Base-by-base conservation (phyloP, 805 yeast species). In the Saccharomycopsis javanensis region DNA sequence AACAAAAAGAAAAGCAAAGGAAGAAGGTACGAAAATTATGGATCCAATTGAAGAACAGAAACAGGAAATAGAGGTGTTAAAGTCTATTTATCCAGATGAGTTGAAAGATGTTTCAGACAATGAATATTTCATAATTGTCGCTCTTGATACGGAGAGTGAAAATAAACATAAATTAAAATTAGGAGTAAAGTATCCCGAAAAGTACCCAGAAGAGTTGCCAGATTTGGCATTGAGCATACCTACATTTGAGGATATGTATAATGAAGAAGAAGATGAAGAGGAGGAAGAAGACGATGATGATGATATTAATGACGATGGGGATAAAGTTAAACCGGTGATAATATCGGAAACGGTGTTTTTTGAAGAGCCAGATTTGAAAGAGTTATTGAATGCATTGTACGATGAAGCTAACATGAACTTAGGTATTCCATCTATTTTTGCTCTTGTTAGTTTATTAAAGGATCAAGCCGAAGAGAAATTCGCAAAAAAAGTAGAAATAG, bases 21-120 rank as follows among this genome's bases (percentile, higher is more conserved):
- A 38, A 6, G 2, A 6, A 16, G 30, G n/a, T 15, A 45, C 15
- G 35, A 6, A 20, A 27, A 57, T 28, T 28, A 88, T 88, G 96
- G 91, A 86, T 64, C 79, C 83, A 57, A 67, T 70, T 55, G 96
- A 88, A 68, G 97, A 94, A 67, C 97, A 92, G 68, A 69, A 67
- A 30, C 96, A 92, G 71, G 99, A 92, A 69, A 68, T 94, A 51
- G 97, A 91, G 69, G 90, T 94, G 55, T 77, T 92, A 58, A 84
- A 88, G 67, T 84, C 95, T 16, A 92, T 92, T 56, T 92, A 94
- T 68, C 99, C 98, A 5, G 97, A 92, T 67, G 99, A 92, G 69
- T 71, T 88, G 18, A 62, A 71, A 38, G 71, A 73, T 8, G 64
- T 75, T 35, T 66, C 79, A 1, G 78, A 77, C 20, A 69, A 74